A percentile compares a stretch with the other conserved stretches of the same genome.
Conservation (phyloP, 345 rosid species). For the Boechera divaricarpa region DNA sequence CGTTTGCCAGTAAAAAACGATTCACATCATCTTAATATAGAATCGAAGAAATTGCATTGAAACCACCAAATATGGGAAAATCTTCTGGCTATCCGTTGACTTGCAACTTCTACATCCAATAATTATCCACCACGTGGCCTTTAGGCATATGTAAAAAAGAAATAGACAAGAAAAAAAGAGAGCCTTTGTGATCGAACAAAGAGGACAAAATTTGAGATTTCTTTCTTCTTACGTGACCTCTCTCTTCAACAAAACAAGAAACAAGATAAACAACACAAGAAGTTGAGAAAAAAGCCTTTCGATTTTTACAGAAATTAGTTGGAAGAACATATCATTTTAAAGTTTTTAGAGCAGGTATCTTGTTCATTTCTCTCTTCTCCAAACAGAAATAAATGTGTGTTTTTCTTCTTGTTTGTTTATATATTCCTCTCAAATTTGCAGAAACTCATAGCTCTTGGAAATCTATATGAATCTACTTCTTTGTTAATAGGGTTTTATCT, state of each 20-base stretch:
- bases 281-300: neutral
- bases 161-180: conserved; percentile 31
- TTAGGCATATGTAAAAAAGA: conserved; percentile 28
- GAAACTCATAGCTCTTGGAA: conserved; percentile 27
- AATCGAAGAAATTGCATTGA: conserved; percentile 14
- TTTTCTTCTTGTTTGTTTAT: conserved; percentile 19
- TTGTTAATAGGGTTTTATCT: conserved; percentile 33
- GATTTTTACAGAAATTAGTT: neutral
- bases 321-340: neutral
- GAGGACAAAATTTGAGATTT: conserved; percentile 25
- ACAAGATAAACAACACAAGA: conserved; percentile 6
- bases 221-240: conserved; percentile 32
- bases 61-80: conserved; percentile 19
- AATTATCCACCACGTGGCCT: conserved; percentile 5
- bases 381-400: neutral
- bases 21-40: conserved; percentile 38
- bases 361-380: neutral
- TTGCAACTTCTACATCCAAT: conserved; percentile 36
- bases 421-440: conserved; percentile 10
- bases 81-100: conserved; percentile 46
- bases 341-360: conserved; percentile 20
- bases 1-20: conserved; percentile 38
- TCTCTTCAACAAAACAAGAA: conserved; percentile 26
- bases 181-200: conserved; percentile 36
- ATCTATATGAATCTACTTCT: conserved; percentile 20